phyloP scores from a whole-genome alignment of 768 basidiomycete genomes.

The Kwoniella mangroviensis region DNA sequence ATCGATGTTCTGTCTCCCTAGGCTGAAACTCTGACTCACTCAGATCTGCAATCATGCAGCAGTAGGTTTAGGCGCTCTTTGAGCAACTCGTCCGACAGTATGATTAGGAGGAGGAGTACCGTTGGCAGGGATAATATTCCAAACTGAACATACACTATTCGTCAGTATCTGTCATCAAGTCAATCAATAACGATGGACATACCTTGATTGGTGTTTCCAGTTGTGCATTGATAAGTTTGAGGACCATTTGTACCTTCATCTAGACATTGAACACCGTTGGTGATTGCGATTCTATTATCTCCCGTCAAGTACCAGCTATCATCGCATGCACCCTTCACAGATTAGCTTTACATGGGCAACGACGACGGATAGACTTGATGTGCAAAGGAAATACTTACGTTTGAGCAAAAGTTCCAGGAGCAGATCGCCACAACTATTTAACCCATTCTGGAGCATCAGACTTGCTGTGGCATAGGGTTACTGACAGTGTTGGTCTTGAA shows the following conservation, averaged over 20 bases:
- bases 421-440: conserved; percentile 7
- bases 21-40: not conserved
- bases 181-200: not conserved
- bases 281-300: conserved; percentile 34
- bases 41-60: not conserved
- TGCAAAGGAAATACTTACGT: conserved; percentile 12
- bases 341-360: too few relatives aligned
- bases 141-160: not conserved
- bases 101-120: conserved; percentile 16
- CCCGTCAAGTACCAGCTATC: conserved; percentile 30
- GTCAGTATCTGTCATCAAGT: too few relatives aligned
- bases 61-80: conserved; percentile 11
- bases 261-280: conserved; percentile 43
- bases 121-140: conserved; percentile 11
- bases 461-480: too few relatives aligned
- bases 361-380: too few relatives aligned
- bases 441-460: not conserved
- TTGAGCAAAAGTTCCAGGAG: conserved; percentile 14
- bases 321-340: too few relatives aligned
- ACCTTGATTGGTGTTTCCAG: conserved; percentile 55
- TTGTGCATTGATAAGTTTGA: conserved; percentile 55
- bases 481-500: too few relatives aligned
- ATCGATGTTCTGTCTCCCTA: too few relatives aligned
- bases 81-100: conserved; percentile 11
- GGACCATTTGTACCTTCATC: conserved; percentile 31